A percentile compares a stretch with the other conserved stretches of the same genome.
Evolutionary conservation across 257 asterid species (phyloP).

Genomic region (Solanum corneliomulleri): DNA sequence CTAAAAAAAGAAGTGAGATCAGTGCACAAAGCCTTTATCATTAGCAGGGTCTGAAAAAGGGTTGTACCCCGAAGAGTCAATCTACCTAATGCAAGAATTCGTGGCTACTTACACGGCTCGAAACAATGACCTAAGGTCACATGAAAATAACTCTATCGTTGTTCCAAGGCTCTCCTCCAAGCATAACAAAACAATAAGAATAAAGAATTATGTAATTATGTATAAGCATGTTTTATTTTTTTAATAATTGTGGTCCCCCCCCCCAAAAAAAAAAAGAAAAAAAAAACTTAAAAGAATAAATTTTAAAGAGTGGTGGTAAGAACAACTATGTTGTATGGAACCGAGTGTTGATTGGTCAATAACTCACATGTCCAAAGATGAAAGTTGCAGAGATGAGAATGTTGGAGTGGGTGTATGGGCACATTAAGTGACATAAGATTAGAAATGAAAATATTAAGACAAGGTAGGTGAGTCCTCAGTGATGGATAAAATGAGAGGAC

Average conservation of each 20-base stretch:
- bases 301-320: neutral
- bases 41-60: neutral
- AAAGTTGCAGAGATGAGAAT: no score
- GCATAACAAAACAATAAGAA: neutral
- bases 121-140: neutral
- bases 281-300: neutral
- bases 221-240: neutral
- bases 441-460: no score
- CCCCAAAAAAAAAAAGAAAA: no score
- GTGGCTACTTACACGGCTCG: neutral
- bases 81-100: neutral
- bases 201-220: neutral
- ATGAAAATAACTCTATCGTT: neutral
- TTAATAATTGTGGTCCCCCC: neutral
- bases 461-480: no score
- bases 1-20: neutral
- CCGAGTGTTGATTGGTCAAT: no score
- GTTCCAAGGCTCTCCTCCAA: neutral
- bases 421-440: no score
- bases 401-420: no score
- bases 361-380: no score
- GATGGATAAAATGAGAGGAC: no score
- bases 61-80: neutral
- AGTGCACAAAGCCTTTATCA: neutral
- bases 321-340: neutral